Conservation (phyloP, 805 yeast genomes). For the Alloascoidea africana region DNA sequence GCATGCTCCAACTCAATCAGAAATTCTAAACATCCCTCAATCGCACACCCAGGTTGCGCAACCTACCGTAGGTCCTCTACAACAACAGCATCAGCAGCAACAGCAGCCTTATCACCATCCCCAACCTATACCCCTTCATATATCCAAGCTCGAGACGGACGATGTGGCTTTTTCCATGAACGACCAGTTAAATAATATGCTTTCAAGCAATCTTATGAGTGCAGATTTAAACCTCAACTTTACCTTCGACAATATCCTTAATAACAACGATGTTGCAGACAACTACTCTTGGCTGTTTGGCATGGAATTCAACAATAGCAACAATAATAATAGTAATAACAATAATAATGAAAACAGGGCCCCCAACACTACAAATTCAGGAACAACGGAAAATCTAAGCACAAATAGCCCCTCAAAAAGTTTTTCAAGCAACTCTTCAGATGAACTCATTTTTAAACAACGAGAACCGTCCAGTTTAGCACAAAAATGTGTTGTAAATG, state of each 20-base stretch:
- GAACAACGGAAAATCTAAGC: not conserved
- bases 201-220: not conserved
- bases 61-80: no score
- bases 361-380: not conserved
- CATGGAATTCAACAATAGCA: not conserved
- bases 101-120: no score
- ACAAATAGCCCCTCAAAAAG: not conserved
- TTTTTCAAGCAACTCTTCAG: not conserved
- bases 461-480: not conserved
- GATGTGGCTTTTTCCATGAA: no score
- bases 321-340: not conserved
- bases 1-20: no score
- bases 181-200: not conserved
- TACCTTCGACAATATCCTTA: not conserved
- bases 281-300: conserved; percentile 16
- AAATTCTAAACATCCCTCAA: no score
- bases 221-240: not conserved
- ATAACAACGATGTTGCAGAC: conserved; percentile 8
- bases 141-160: no score
- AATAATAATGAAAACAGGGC: not conserved
- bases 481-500: not conserved
- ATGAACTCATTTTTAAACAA: not conserved
- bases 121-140: no score
- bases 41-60: no score
- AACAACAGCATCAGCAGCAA: no score